Evolutionary conservation across 2,329 filamentous ascomycete genomes (phyloP), one percentile per base, ranked within the genome.

Genomic region (Penicillium sp.): DNA sequence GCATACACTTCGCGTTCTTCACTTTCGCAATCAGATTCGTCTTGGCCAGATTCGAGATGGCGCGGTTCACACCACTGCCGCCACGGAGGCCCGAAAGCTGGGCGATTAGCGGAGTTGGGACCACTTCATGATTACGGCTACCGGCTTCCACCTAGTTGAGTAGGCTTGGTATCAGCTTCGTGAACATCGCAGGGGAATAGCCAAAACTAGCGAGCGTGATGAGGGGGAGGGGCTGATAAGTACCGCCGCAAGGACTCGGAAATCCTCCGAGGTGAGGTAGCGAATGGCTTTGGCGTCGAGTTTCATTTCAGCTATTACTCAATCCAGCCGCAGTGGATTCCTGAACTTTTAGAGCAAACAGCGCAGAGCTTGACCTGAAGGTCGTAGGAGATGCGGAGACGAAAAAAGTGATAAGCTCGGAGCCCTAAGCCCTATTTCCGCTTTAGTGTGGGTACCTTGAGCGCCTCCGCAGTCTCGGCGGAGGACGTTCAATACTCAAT

Each of bases 61-160:
- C 84, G 58, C 78, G 86, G 67, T 93, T 86, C 14, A 94, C 88
- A 45, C 87, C 86, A 56, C 78, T 84, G 51, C 80, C 79, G 41
- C 86, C 86, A 40, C 87, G 83, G 25, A 95, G 79, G 27, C 86
- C 85, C 5, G 91, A 82, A 17, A 95, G 78, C 60, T 87, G 86
- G 43, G 84, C 82, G 52, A 98, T 97, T 50, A 97, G 68, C 3
- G 87, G 74, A 10, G 91, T 97, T 6, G 93, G 93, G 2, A 98
- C 91, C 41, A 98, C 78, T 71, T 98, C 93, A 73, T 98, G 93
- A 70, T 97, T 97, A 66, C 87, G 90, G 69, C 86, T 94, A 60
- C 90, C 91, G 69, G 84, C 83, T 68, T 98, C 93, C 58, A 94
- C 87, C 89, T 95, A 66, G 20, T 10, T 4, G 14, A n/a, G 11